These are phyloP conservation scores for Mortierella alpina DNA, from an alignment of 192 early-diverging fungal species.

Conservation along the genomic window DNA sequence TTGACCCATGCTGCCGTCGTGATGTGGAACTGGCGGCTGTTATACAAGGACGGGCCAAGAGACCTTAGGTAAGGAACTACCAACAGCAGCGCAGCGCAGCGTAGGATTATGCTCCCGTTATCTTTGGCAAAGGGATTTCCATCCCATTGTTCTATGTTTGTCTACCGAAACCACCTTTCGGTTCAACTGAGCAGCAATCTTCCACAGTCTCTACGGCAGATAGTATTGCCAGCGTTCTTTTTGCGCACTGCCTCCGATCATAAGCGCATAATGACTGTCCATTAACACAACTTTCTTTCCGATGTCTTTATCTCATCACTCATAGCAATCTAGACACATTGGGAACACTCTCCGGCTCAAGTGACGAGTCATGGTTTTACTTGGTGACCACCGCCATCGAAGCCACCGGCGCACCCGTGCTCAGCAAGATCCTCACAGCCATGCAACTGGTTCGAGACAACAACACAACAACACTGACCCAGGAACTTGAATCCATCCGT, in stretches of 20 bases:
- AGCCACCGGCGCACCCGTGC: constrained; percentile 75
- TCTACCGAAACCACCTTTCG: no score
- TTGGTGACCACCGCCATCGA: constrained; percentile 92
- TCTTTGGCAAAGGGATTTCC: no score
- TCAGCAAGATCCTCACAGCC: constrained; percentile 75
- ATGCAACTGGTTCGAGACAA: constrained; percentile 67
- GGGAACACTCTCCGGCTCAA: constrained; percentile 85
- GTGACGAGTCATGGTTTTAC: constrained; percentile 98
- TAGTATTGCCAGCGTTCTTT: no score
- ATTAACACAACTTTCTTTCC: background rate
- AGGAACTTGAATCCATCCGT: constrained; percentile 66
- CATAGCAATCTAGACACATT: constrained; percentile 82
- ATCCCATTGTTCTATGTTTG: no score
- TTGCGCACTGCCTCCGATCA: no score
- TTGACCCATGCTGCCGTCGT: constrained; percentile 88
- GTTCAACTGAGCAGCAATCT: no score
- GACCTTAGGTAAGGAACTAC: constrained; percentile 67
- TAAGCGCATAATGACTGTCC: background rate
- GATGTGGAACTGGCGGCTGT: constrained; percentile 91
- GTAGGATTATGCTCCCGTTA: no score
- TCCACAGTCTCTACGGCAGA: no score
- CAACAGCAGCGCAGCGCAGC: background rate
- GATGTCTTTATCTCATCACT: constrained; percentile 1
- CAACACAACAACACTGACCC: constrained; percentile 61
- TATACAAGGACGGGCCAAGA: constrained; percentile 83